Percentiles rank a stretch among this genome's conserved stretches.
These are phyloP conservation scores for Blastocystis hominis DNA, from an alignment of 352 stramenopile species.

Conservation along the genomic window DNA sequence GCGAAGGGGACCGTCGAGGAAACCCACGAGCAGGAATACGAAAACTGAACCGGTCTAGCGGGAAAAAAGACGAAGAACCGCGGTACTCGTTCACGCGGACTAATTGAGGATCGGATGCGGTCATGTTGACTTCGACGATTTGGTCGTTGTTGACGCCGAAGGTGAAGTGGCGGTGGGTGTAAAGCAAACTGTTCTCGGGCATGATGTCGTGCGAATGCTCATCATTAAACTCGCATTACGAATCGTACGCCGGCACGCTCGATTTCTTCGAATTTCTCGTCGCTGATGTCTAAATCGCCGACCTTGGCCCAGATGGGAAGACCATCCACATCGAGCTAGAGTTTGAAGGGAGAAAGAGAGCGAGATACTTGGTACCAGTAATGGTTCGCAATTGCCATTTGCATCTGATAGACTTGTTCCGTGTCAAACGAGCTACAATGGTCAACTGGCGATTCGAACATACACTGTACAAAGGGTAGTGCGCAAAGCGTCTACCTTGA, in stretches of 20 bases:
- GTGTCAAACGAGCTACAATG: conserved; percentile 70
- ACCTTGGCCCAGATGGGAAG: conserved; percentile 94
- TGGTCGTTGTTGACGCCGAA: conserved; percentile 89
- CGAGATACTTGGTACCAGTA: conserved; percentile 96
- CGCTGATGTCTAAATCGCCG: conserved; percentile 82
- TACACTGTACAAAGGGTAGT: conserved; percentile 63
- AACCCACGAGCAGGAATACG: conserved; percentile 79
- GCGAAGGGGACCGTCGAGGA: conserved; percentile 82
- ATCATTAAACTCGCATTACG: not conserved
- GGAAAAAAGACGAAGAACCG: conserved; percentile 73
- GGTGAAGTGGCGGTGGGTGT: conserved; percentile 87
- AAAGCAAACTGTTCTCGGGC: conserved; percentile 69
- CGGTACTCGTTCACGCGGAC: conserved; percentile 67
- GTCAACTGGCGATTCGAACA: conserved; percentile 77
- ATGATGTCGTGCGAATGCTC: conserved; percentile 13
- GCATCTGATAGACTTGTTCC: conserved; percentile 62
- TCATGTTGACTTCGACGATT: conserved; percentile 95
- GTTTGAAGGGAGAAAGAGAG: not conserved
- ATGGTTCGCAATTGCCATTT: conserved; percentile 83
- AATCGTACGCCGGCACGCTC: conserved; percentile 64
- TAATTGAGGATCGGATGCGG: conserved; percentile 72
- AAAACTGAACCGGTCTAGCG: conserved; percentile 80
- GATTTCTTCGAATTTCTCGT: conserved; percentile 71
- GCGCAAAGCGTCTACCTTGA: conserved; percentile 59
- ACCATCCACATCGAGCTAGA: conserved; percentile 75